These are phyloP conservation scores for Termitomyces sp. DNA, from an alignment of 768 basidiomycete genomes.

Conservation along the genomic window DNA sequence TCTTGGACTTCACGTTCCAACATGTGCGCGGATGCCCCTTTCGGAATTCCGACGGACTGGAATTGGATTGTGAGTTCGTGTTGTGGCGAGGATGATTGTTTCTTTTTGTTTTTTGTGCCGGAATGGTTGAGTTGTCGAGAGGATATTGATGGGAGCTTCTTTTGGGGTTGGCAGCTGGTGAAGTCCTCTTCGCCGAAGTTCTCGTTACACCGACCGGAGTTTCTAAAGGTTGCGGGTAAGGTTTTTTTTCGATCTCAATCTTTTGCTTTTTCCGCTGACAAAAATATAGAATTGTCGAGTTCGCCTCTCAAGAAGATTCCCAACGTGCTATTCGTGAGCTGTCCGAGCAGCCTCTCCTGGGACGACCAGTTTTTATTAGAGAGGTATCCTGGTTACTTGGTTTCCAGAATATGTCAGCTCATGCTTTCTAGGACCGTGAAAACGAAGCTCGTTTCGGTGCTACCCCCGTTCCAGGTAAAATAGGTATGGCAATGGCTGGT, in stretches of 20 bases:
- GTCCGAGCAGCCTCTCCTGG: slow-evolving; percentile 85
- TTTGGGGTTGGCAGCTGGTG: slow-evolving; percentile 94
- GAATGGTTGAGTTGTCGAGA: slow-evolving; percentile 64
- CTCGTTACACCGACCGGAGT: slow-evolving; percentile 94
- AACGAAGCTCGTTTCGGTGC: slow-evolving; percentile 94
- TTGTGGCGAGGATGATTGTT: slow-evolving; percentile 31
- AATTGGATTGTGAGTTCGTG: slow-evolving; percentile 30
- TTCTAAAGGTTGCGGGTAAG: slow-evolving; percentile 99
- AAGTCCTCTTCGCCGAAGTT: slow-evolving; percentile 99
- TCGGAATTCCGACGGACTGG: slow-evolving; percentile 30
- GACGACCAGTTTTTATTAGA: slow-evolving; percentile 93
- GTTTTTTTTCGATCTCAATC: slow-evolving; percentile 17
- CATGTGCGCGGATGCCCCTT: slow-evolving; percentile 12
- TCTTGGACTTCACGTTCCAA: slow-evolving; percentile 21
- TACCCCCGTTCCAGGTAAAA: slow-evolving; percentile 92
- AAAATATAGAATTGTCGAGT: slow-evolving; percentile 84
- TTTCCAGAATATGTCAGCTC: slow-evolving; percentile 1
- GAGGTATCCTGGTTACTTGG: slow-evolving; percentile 53
- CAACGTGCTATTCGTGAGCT: slow-evolving; percentile 88
- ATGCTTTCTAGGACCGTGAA: slow-evolving; percentile 78
- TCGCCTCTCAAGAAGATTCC: slow-evolving; percentile 83
- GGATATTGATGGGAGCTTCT: slow-evolving; percentile 94
- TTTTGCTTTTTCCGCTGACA: slow-evolving; percentile 13
- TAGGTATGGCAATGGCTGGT: slow-evolving; percentile 95
- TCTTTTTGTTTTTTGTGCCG: slow-evolving; percentile 40